A percentile compares a stretch with the other conserved stretches of the same genome.
phyloP scores from a whole-genome alignment of 2,329 filamentous ascomycete species.

The Hirsutella rhossiliensis region DNA sequence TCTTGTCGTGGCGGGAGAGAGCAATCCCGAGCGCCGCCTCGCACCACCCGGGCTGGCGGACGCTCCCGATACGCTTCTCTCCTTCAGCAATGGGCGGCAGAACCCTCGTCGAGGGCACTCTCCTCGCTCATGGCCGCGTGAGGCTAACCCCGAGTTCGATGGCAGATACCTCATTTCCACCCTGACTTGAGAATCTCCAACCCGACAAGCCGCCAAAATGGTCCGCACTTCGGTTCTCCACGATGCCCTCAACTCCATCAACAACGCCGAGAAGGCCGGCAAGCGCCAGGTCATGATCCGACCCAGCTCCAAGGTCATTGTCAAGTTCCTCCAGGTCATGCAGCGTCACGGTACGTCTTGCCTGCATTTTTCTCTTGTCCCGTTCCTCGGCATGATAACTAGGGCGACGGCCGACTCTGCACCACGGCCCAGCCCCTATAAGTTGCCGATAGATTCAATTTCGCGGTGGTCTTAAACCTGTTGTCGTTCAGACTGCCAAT shows the following conservation, averaged over 20 bases:
- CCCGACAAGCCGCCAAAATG: slow-evolving; percentile 65
- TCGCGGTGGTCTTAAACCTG: slow-evolving; percentile 73
- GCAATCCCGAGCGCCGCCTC: slow-evolving; percentile 37
- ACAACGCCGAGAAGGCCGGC: slow-evolving; percentile 99
- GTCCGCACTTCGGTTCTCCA: slow-evolving; percentile 98
- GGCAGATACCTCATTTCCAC: slow-evolving; percentile 55
- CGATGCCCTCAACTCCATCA: slow-evolving; percentile 98
- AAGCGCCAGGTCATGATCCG: slow-evolving; percentile 99
- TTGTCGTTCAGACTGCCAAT: slow-evolving; percentile 18
- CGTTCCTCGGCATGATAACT: slow-evolving; percentile 96
- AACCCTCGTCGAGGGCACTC: slow-evolving; percentile 63
- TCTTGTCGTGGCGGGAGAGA: slow-evolving; percentile 45
- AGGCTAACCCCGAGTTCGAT: slow-evolving; percentile 42
- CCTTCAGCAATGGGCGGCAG: slow-evolving; percentile 56
- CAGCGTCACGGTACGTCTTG: slow-evolving; percentile 88
- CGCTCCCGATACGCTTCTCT: slow-evolving; percentile 47
- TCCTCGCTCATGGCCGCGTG: slow-evolving; percentile 51
- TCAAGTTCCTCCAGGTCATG: slow-evolving; percentile 99
- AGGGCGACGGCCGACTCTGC: slow-evolving; percentile 72
- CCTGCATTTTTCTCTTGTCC: slow-evolving; percentile 2
- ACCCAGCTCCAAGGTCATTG: slow-evolving; percentile 97
- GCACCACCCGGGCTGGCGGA: slow-evolving; percentile 1
- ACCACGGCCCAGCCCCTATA: slow-evolving; percentile 98
- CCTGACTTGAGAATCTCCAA: slow-evolving; percentile 71
- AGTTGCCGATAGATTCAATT: slow-evolving; percentile 94